Percentiles rank a stretch among this genome's conserved stretches.
These are phyloP conservation scores for Stereum hirsutum DNA, from an alignment of 1,284 basidiomycete species.

Conservation along the genomic window DNA sequence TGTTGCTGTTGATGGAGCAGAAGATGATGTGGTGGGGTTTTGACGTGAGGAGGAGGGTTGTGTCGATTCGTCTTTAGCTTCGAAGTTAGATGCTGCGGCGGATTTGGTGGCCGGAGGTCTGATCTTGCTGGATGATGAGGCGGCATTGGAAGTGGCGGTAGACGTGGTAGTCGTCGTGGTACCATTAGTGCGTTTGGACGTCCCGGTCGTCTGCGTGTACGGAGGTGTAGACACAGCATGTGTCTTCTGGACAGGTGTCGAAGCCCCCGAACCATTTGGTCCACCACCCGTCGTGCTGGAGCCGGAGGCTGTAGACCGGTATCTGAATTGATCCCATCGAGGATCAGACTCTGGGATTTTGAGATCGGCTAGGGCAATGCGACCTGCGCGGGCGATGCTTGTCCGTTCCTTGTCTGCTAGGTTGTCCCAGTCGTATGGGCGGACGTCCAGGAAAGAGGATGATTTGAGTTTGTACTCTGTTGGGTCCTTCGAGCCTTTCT, in stretches of 20 bases:
- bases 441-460: slow-evolving; percentile 52
- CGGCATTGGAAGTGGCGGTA: not conserved
- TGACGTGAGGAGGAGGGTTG: too few relatives aligned
- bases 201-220: not conserved
- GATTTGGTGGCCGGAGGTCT: slow-evolving; percentile 2
- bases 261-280: too few relatives aligned
- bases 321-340: slow-evolving; percentile 10
- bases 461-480: slow-evolving; percentile 44
- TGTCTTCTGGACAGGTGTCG: too few relatives aligned
- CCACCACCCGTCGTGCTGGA: slow-evolving; percentile 4
- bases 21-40: not conserved
- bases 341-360: slow-evolving; percentile 10
- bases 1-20: not conserved
- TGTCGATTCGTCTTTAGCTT: not conserved
- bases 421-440: slow-evolving; percentile 38
- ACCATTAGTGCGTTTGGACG: too few relatives aligned
- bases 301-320: not conserved
- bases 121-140: not conserved
- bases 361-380: slow-evolving; percentile 5
- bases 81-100: not conserved
- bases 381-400: slow-evolving; percentile 6
- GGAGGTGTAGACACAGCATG: not conserved
- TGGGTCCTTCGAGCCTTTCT: slow-evolving; percentile 23
- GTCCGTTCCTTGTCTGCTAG: slow-evolving; percentile 8
- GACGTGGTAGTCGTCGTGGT: not conserved